phyloP scores from a whole-genome alignment of 1,139 yeast species.

The Yamadazyma diospyri region DNA sequence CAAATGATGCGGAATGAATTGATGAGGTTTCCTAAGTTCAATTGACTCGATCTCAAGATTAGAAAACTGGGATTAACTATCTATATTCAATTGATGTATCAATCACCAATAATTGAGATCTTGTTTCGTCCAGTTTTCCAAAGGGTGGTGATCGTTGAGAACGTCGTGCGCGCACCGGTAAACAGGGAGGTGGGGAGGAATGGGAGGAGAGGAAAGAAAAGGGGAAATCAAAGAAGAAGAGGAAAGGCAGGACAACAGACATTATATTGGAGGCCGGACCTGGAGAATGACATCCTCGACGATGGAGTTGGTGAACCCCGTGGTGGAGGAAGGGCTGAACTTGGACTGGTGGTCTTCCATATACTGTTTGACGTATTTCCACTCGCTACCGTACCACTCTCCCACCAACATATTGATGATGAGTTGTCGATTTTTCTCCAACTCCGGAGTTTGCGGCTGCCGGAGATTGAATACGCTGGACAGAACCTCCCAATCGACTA shows the following conservation, averaged over 20 bases:
- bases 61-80: too few species aligned
- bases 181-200: background rate
- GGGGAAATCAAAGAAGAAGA: background rate
- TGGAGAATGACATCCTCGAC: conserved; percentile 36
- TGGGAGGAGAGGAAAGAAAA: background rate
- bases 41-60: too few species aligned
- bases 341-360: conserved; percentile 20
- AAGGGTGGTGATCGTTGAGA: conserved; percentile 7
- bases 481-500: conserved; percentile 42
- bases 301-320: conserved; percentile 33
- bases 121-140: conserved; percentile 5
- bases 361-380: conserved; percentile 32
- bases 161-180: background rate
- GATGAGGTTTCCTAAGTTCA: too few species aligned
- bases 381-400: conserved; percentile 48
- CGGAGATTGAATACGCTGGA: conserved; percentile 13
- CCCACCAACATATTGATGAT: conserved; percentile 40
- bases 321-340: conserved; percentile 23
- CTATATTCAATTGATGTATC: conserved; percentile 1
- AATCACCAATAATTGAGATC: conserved; percentile 2
- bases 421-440: conserved; percentile 17
- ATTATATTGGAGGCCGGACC: conserved; percentile 40
- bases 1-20: background rate
- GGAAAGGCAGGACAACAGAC: too few species aligned
- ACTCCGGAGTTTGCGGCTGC: conserved; percentile 5